These are phyloP conservation scores for Trichophyton rubrum DNA, from an alignment of 2,329 filamentous ascomycete species.

Conservation along the genomic window DNA sequence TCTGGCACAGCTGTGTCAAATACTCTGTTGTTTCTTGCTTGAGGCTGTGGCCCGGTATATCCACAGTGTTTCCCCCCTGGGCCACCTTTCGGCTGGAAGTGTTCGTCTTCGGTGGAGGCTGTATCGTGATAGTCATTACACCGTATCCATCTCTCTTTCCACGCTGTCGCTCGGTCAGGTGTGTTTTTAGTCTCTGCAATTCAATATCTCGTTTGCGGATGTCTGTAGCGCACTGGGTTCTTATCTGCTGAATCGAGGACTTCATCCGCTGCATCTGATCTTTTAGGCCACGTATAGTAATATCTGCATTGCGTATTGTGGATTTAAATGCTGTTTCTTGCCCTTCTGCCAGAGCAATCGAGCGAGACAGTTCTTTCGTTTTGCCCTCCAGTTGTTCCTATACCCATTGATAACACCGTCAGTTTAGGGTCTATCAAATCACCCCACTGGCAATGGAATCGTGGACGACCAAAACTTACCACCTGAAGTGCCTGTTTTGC, in stretches of 20 bases:
- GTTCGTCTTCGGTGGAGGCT: constrained; percentile 26
- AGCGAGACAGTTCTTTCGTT: constrained; percentile 44
- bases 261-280: constrained; percentile 75
- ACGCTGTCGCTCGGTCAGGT: constrained; percentile 59
- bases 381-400: constrained; percentile 43
- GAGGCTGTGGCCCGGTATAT: constrained; percentile 53
- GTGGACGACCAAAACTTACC: constrained; percentile 27
- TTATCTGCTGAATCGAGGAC: constrained; percentile 65
- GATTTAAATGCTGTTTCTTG: constrained; percentile 57
- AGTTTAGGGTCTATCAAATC: neutral
- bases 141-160: constrained; percentile 42
- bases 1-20: constrained; percentile 68
- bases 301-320: constrained; percentile 62
- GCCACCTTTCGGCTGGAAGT: constrained; percentile 14
- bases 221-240: constrained; percentile 78
- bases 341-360: constrained; percentile 50
- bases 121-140: constrained; percentile 38
- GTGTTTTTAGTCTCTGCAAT: constrained; percentile 76
- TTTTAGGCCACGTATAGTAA: constrained; percentile 60
- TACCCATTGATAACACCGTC: neutral
- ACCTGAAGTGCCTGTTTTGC: constrained; percentile 60
- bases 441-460: neutral
- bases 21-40: constrained; percentile 84
- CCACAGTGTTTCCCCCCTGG: constrained; percentile 33
- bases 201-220: constrained; percentile 81